Base-by-base conservation (phyloP, 2,329 filamentous ascomycete species). In the Exophiala spinifera region DNA sequence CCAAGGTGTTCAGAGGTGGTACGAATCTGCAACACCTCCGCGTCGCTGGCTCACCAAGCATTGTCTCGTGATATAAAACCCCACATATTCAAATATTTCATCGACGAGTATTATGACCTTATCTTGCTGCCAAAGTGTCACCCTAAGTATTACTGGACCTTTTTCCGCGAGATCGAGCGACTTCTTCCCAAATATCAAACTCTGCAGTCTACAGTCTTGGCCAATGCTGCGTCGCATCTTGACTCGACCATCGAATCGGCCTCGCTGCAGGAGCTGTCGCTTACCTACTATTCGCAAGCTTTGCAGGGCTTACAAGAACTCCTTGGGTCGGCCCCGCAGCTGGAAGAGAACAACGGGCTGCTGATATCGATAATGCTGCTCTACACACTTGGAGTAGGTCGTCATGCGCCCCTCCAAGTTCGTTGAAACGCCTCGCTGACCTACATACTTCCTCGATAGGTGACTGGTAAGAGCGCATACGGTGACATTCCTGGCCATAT, bases 61-160 rank as follows among this genome's bases (percentile, higher is more conserved):
- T 11, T 31, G 11, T 31, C 5, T 25, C 48, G 23, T n/a, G 36
- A 51, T 40, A 25, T 51, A 4, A 28, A 3, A 39, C 37, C 37
- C 6, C 3, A 40, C 19, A 17, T 51, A 15, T 45, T 17, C 19
- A 14, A 28, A 7, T 17, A 51, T 28, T 51, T 51, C 15, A 20
- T 10, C 39, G 48, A 51, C 48, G 45, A 44, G 36, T 51, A 51
- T 17, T 51, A 23, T 25, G n/a, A 45, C 5, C 33, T 51, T 5
- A 44, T 51, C n/a, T n/a, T 51, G 10, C 17, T 51, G 23, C 48
- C 48, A 4, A 44, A 45, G 4, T 51, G 48, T 25, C 37, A 46
- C 28, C 37, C 48, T n/a, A 15, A 44, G 36, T 51, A 6, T 23
- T 51, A 43, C 23, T 25, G 20, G 5, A 20, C 3, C 13, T 23